phyloP scores from a whole-genome alignment of 805 yeast genomes.

The Sugiyamaella marilandica region DNA sequence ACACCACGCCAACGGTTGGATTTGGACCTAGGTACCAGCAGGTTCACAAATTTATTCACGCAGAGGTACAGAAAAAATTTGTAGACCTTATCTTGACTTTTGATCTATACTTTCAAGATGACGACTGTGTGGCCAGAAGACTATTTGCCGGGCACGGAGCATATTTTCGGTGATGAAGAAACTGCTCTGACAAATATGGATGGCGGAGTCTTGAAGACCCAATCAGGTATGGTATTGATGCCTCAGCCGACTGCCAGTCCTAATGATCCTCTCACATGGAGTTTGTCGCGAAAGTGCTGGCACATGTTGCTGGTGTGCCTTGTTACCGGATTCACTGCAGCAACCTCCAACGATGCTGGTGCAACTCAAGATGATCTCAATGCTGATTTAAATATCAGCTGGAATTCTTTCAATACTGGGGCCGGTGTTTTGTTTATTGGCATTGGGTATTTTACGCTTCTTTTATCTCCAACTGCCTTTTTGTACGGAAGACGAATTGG shows the following conservation, averaged over 20 bases:
- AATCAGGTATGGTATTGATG: constrained; percentile 45
- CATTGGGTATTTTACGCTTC: constrained; percentile 59
- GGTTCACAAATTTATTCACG: no score
- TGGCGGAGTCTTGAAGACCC: constrained; percentile 13
- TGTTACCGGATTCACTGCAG: constrained; percentile 45
- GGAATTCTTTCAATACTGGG: constrained; percentile 69
- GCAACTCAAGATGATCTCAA: constrained; percentile 64
- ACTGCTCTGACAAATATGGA: constrained; percentile 1
- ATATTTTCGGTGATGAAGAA: constrained; percentile 16
- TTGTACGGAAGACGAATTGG: constrained; percentile 64
- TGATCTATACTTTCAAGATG: background rate
- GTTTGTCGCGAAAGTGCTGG: constrained; percentile 42
- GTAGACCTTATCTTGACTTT: background rate
- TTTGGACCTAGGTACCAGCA: no score
- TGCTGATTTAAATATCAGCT: constrained; percentile 57
- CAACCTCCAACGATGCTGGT: constrained; percentile 68
- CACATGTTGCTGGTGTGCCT: constrained; percentile 39
- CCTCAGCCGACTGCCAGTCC: constrained; percentile 68
- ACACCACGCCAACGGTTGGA: background rate
- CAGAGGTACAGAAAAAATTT: background rate
- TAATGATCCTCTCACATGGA: constrained; percentile 67
- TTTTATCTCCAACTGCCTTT: constrained; percentile 64
- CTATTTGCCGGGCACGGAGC: constrained; percentile 25
- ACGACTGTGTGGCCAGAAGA: constrained; percentile 14
- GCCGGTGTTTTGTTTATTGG: constrained; percentile 73